A percentile compares a stretch with the other conserved stretches of the same genome.
These are phyloP conservation scores for Cryptosporidium andersoni DNA, from an alignment of 169 alveolate genomes.

Conservation along the genomic window DNA sequence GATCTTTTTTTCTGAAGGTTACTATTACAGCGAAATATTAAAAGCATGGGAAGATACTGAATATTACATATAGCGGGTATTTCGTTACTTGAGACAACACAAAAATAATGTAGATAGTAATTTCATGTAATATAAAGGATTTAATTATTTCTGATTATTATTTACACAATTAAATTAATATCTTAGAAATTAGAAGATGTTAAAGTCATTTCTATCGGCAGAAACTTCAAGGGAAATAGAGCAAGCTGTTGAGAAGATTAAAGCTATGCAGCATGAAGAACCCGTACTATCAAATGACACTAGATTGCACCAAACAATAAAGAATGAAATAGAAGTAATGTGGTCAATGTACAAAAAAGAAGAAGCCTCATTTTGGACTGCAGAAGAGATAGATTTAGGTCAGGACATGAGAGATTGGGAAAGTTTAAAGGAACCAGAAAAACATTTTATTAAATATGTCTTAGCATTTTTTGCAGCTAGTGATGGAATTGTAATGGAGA, in stretches of 20 bases:
- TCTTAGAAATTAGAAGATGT: no score
- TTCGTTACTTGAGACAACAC: no score
- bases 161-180: no score
- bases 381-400: slow-evolving; percentile 97
- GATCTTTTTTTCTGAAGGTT: no score
- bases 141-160: no score
- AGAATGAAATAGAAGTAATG: slow-evolving; percentile 77
- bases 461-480: slow-evolving; percentile 97
- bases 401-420: slow-evolving; percentile 96
- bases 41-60: no score
- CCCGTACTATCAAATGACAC: slow-evolving; percentile 2
- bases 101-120: no score
- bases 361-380: slow-evolving; percentile 98
- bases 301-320: slow-evolving; percentile 1
- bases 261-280: slow-evolving; percentile 12
- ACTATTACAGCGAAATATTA: no score
- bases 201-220: not conserved
- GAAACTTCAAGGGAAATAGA: slow-evolving; percentile 6
- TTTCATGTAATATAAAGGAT: no score
- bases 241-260: slow-evolving; percentile 15
- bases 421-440: slow-evolving; percentile 85
- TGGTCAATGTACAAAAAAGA: slow-evolving; percentile 98
- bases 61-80: no score
- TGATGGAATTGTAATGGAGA: slow-evolving; percentile 99
- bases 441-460: slow-evolving; percentile 93